These are phyloP conservation scores for Vigna radiata DNA, from an alignment of 306 rosid genomes.

Conservation along the genomic window DNA sequence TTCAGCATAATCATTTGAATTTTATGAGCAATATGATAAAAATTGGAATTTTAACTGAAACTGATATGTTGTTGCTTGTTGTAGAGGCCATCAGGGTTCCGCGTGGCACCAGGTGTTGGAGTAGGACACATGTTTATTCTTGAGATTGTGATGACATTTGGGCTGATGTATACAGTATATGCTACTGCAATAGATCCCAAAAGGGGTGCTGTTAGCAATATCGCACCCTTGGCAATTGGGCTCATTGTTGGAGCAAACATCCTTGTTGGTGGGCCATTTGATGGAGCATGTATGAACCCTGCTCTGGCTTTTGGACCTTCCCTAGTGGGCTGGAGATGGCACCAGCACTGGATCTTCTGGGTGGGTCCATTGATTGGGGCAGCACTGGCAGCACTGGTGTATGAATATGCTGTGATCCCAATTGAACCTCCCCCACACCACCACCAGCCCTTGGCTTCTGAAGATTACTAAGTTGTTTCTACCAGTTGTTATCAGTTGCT, in stretches of 20 bases:
- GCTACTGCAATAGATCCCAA: constrained; percentile 95
- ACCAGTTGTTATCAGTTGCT: neutral
- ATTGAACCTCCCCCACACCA: constrained; percentile 82
- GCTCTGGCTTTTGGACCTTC: constrained; percentile 96
- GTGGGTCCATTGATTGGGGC: constrained; percentile 90
- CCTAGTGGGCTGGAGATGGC: constrained; percentile 92
- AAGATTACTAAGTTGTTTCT: constrained; percentile 67
- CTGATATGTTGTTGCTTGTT: constrained; percentile 21
- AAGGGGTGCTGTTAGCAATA: constrained; percentile 66
- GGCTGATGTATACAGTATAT: constrained; percentile 75
- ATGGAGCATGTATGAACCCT: constrained; percentile 97
- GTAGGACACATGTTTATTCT: constrained; percentile 65
- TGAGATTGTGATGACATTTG: constrained; percentile 83
- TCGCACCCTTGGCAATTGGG: constrained; percentile 87
- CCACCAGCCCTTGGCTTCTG: constrained; percentile 94
- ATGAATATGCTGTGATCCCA: constrained; percentile 83
- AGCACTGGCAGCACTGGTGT: constrained; percentile 75
- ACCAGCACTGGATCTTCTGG: constrained; percentile 92
- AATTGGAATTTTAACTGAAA: neutral
- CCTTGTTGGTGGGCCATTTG: constrained; percentile 89
- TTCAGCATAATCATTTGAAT: neutral
- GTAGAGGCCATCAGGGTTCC: constrained; percentile 80
- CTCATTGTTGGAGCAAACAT: constrained; percentile 85
- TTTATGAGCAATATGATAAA: neutral
- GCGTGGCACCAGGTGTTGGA: constrained; percentile 59